Evolutionary conservation across 768 basidiomycete genomes (phyloP).

Genomic region (Boletus huronensis): DNA sequence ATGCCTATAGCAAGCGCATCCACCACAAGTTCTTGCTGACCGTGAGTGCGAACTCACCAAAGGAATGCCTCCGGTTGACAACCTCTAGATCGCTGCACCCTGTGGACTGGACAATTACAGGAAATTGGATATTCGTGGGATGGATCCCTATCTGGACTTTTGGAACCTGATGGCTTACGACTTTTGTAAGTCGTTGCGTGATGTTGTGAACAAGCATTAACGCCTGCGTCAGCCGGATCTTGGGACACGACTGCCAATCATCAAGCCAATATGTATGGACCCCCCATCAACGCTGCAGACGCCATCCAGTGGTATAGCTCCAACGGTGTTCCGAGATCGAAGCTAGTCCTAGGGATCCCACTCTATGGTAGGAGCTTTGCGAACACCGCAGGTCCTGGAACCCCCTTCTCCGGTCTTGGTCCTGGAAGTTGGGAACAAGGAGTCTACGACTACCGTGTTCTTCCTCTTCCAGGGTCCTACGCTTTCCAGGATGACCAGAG

Average conservation of each 20-base stretch:
- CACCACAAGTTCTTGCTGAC: slow-evolving; percentile 70
- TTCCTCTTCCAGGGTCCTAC: slow-evolving; percentile 74
- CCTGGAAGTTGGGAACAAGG: slow-evolving; percentile 89
- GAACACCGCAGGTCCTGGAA: slow-evolving; percentile 79
- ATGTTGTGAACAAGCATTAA: slow-evolving; percentile 9
- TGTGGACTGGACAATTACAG: slow-evolving; percentile 86
- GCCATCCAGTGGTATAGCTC: slow-evolving; percentile 68
- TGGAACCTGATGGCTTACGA: slow-evolving; percentile 99
- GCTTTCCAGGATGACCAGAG: slow-evolving; percentile 61
- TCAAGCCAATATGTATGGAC: slow-evolving; percentile 82
- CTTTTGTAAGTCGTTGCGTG: slow-evolving; percentile 49
- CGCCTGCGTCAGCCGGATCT: slow-evolving; percentile 55
- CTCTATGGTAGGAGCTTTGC: slow-evolving; percentile 92
- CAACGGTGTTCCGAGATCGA: slow-evolving; percentile 69
- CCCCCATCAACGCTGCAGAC: slow-evolving; percentile 56
- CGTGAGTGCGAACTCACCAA: slow-evolving; percentile 40
- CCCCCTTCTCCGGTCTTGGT: slow-evolving; percentile 77
- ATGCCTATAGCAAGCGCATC: slow-evolving; percentile 60
- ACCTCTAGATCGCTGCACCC: slow-evolving; percentile 78
- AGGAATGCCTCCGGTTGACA: background rate
- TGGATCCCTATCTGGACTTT: slow-evolving; percentile 87
- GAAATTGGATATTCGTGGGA: slow-evolving; percentile 73
- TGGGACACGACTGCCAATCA: slow-evolving; percentile 73
- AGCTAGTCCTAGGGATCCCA: slow-evolving; percentile 88
- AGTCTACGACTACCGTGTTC: slow-evolving; percentile 88